Percentiles rank a stretch among this genome's conserved stretches.
phyloP scores from a whole-genome alignment of 2,329 filamentous ascomycete genomes.

The Lecanicillium sp. region DNA sequence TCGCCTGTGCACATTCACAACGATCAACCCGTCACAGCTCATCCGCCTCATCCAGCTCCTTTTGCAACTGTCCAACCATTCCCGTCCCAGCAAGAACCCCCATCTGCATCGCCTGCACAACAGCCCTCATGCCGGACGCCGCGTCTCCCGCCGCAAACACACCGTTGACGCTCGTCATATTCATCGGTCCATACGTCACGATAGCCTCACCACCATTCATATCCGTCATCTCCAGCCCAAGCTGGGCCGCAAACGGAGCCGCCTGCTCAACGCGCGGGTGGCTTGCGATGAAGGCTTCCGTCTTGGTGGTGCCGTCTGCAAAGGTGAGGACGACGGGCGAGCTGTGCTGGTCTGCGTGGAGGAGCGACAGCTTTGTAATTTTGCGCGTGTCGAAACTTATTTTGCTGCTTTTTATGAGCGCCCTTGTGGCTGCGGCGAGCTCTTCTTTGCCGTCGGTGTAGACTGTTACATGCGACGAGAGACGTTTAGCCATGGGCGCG shows the following conservation, averaged over 20 bases:
- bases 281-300: conserved; percentile 33
- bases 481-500: conserved; percentile 32
- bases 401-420: conserved; percentile 21
- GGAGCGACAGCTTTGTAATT: conserved; percentile 22
- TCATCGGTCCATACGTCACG: conserved; percentile 33
- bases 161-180: conserved; percentile 40
- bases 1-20: too few relatives aligned
- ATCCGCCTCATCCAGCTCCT: conserved; percentile 16
- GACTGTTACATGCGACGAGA: conserved; percentile 36
- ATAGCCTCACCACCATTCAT: conserved; percentile 30
- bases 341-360: conserved; percentile 13
- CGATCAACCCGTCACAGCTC: background rate
- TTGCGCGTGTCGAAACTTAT: conserved; percentile 29
- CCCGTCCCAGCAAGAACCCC: conserved; percentile 20
- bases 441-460: conserved; percentile 40
- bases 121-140: conserved; percentile 21
- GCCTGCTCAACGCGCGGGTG: conserved; percentile 29
- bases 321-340: conserved; percentile 27
- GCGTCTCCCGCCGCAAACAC: conserved; percentile 49
- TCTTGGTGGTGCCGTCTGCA: conserved; percentile 26
- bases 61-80: conserved; percentile 17
- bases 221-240: conserved; percentile 32
- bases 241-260: conserved; percentile 32
- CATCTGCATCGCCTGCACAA: conserved; percentile 19
- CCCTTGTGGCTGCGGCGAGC: conserved; percentile 20